phyloP scores from a whole-genome alignment of 169 alveolate genomes.

The Besnoitia besnoiti region DNA sequence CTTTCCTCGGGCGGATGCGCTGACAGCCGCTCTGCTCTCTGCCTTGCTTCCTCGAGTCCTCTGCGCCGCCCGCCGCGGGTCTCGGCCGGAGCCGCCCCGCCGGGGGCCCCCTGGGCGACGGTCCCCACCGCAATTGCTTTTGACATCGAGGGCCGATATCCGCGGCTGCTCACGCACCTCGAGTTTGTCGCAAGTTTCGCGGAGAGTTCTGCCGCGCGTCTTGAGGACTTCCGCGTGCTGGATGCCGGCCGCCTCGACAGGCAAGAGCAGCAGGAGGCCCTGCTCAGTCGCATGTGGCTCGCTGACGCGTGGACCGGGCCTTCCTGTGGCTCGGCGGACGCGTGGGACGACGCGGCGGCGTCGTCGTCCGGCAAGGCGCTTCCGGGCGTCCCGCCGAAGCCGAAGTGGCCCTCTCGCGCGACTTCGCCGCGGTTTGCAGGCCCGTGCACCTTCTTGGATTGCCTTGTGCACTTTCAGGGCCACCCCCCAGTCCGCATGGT shows the following conservation, averaged over 20 bases:
- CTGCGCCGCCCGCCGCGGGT: background rate
- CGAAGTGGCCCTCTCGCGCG: background rate
- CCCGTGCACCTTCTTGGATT: background rate
- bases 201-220: background rate
- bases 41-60: background rate
- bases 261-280: background rate
- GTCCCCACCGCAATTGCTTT: background rate
- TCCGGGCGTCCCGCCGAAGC: background rate
- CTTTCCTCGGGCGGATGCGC: background rate
- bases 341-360: no score
- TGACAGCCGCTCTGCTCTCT: background rate
- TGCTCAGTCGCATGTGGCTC: background rate
- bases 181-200: constrained; percentile 26
- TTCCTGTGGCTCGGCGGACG: background rate
- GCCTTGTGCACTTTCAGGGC: background rate
- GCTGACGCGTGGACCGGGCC: constrained; percentile 16
- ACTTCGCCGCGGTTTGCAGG: background rate
- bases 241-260: background rate
- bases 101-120: background rate
- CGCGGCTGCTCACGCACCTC: constrained; percentile 30
- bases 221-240: background rate
- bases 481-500: constrained; percentile 9
- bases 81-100: background rate
- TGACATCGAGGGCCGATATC: constrained; percentile 13
- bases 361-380: no score